Percentiles rank a stretch among this genome's conserved stretches.
These are phyloP conservation scores for Suillus lakei DNA, from an alignment of 768 basidiomycete species.

Conservation along the genomic window DNA sequence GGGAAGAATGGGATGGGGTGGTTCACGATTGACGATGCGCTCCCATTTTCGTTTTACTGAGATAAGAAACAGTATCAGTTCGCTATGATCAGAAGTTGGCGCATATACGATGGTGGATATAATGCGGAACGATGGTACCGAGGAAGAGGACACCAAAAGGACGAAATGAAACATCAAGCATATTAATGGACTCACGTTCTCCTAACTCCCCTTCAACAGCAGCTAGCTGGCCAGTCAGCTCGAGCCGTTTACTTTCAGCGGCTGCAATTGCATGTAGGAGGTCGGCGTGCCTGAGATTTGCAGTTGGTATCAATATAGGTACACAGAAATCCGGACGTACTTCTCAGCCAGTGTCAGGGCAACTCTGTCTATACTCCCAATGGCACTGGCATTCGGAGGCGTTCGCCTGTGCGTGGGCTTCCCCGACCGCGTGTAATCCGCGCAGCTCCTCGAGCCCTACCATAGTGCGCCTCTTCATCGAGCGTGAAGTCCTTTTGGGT, in stretches of 20 bases:
- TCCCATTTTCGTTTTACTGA: conserved; percentile 86
- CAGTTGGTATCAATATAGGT: not conserved
- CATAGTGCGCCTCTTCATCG: conserved; percentile 4
- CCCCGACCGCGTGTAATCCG: not conserved
- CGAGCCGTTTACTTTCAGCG: conserved; percentile 84
- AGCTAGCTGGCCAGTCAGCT: conserved; percentile 75
- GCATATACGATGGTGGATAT: not conserved
- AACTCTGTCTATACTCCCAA: conserved; percentile 24
- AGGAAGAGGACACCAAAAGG: not conserved
- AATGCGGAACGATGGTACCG: not conserved
- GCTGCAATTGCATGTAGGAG: conserved; percentile 85
- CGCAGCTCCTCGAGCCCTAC: not conserved
- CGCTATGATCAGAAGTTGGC: not conserved
- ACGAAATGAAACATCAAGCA: not conserved
- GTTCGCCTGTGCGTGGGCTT: too few species aligned
- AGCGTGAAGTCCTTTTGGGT: not conserved
- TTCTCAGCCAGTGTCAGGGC: conserved; percentile 74
- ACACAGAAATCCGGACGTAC: conserved; percentile 44
- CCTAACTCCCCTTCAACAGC: conserved; percentile 74
- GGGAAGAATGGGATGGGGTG: conserved; percentile 6
- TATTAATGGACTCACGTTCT: conserved; percentile 53
- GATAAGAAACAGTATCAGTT: not conserved
- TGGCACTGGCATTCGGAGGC: not conserved
- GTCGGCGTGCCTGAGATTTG: conserved; percentile 70
- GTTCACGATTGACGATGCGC: conserved; percentile 64